A percentile compares a stretch with the other conserved stretches of the same genome.
Conservation (phyloP, 1,284 basidiomycete genomes). For the Heterobasidion annosum region DNA sequence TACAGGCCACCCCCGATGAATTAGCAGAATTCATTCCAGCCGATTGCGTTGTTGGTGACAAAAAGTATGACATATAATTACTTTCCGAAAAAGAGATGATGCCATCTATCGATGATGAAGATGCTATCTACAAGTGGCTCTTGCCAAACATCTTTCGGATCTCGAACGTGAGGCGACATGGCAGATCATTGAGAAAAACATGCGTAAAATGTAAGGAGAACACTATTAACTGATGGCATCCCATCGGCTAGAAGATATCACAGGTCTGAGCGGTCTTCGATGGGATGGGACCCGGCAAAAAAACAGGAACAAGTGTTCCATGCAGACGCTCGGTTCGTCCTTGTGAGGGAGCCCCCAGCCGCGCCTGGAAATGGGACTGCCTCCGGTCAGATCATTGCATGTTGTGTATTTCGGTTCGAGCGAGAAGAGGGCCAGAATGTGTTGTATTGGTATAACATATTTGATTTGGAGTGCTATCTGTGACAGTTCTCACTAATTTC, state of each 20-base stretch:
- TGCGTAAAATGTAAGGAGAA: slow-evolving; percentile 34
- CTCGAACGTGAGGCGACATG: slow-evolving; percentile 37
- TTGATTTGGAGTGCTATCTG: neutral
- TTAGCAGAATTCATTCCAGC: neutral
- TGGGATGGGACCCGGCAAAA: slow-evolving; percentile 53
- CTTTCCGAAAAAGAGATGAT: neutral
- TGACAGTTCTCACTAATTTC: neutral
- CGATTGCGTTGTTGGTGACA: neutral
- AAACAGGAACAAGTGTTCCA: slow-evolving; percentile 59
- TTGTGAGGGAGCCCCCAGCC: slow-evolving; percentile 23
- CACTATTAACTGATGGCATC: neutral
- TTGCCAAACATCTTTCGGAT: slow-evolving; percentile 28
- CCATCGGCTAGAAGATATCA: too few species aligned
- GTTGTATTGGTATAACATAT: slow-evolving; percentile 55
- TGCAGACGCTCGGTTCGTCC: slow-evolving; percentile 45
- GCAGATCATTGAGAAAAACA: slow-evolving; percentile 47
- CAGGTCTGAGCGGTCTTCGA: slow-evolving; percentile 49
- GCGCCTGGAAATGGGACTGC: slow-evolving; percentile 9
- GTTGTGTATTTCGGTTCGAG: slow-evolving; percentile 65
- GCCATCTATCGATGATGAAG: slow-evolving; percentile 14
- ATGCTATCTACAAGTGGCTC: slow-evolving; percentile 23
- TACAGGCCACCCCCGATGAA: neutral
- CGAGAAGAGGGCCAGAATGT: slow-evolving; percentile 46
- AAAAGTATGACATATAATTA: neutral
- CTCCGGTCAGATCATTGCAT: slow-evolving; percentile 31